Percentiles rank a stretch among this genome's conserved stretches.
Conservation (phyloP, 306 rosid species). For the Quercus alba region DNA sequence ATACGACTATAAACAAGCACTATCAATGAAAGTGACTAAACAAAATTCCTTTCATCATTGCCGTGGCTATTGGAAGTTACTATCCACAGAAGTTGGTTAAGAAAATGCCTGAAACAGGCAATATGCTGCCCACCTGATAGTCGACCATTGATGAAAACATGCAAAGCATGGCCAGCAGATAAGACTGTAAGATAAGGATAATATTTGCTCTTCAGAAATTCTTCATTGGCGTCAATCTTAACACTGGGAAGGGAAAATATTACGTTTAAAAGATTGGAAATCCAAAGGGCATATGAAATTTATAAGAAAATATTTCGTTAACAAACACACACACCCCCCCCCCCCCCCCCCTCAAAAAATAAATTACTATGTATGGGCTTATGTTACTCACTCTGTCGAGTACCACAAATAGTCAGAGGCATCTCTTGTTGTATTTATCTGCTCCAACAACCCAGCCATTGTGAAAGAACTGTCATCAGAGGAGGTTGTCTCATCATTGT, state of each 20-base stretch:
- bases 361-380: neutral
- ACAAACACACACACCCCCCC: neutral
- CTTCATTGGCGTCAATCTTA: constrained; percentile 64
- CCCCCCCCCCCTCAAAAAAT: neutral
- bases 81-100: neutral
- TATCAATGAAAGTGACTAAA: neutral
- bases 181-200: constrained; percentile 67
- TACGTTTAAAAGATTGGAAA: constrained; percentile 3
- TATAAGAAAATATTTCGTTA: neutral
- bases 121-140: constrained; percentile 58
- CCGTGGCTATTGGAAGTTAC: neutral
- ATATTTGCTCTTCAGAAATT: constrained; percentile 64
- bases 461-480: constrained; percentile 71
- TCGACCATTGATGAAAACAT: constrained; percentile 78
- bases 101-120: neutral
- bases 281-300: constrained; percentile 1
- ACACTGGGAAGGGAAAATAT: constrained; percentile 49
- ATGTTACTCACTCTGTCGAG: constrained; percentile 87
- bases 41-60: neutral
- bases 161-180: constrained; percentile 98
- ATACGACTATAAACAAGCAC: neutral
- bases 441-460: constrained; percentile 75
- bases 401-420: constrained; percentile 94
- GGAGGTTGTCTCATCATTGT: constrained; percentile 72
- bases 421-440: constrained; percentile 92